Evolutionary conservation across 2,329 filamentous ascomycete genomes (phyloP), one percentile per base, ranked within the genome.

Genomic region (Colletotrichum sp.): DNA sequence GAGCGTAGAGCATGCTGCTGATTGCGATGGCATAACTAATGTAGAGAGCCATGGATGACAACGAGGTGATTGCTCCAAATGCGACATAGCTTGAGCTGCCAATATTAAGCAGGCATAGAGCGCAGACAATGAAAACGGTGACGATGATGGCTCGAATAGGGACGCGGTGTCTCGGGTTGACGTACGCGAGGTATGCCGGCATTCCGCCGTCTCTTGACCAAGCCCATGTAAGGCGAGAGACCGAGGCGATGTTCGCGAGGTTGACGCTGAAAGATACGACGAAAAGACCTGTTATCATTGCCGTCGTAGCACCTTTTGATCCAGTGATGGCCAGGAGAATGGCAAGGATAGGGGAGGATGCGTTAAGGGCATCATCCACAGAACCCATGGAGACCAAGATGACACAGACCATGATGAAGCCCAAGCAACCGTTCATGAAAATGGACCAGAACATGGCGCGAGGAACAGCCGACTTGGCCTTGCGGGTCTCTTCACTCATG

Each of bases 401-500:
- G 8, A 70, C 67, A 57, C 67, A 70, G 34, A 70, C 67, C 55
- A 70, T 70, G 55, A 63, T 26, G 67, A 70, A 70, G 7, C 67
- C 67, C 78, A 88, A 87, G 36, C 88, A 85, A 71, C 88, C 87
- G 7, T 81, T 79, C 10, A 81, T 77, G 15, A 78, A 76, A 32
- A 77, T 72, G n/a, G 69, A 76, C 72, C 72, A 76, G 69, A 76
- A 75, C 76, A 77, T 77, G 26, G 63, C 69, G 16, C 60, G 32
- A 13, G 76, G 76, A 8, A 77, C 30, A 4, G 69, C 65, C 1
- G 39, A 57, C 18, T 74, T 71, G 64, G 76, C 76, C 21, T 77
- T 71, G 36, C 68, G 72, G 9, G 71, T 75, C 21, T 77, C 76
- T 9, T 77, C 76, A 24, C 72, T 71, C 76, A 77, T 77, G 64